Percentiles rank a stretch among this genome's conserved stretches.
phyloP scores from a whole-genome alignment of 2,329 filamentous ascomycete genomes.

The Epichloe typhina region DNA sequence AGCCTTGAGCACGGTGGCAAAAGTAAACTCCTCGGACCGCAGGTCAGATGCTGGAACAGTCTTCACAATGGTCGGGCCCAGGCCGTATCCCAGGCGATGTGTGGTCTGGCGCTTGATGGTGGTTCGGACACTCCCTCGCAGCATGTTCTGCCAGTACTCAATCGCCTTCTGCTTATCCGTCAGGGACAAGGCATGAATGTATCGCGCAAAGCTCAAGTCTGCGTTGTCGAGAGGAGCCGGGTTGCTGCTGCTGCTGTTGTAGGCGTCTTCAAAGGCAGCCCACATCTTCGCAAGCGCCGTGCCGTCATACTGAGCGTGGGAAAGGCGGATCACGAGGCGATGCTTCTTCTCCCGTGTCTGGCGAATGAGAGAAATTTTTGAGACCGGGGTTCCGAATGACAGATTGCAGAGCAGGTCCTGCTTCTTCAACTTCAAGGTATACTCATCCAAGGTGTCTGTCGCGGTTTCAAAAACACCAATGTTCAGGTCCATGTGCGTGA shows the following conservation, averaged over 20 bases:
- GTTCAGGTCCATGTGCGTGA: neutral
- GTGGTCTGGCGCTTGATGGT: neutral
- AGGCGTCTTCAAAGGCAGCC: neutral
- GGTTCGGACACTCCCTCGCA: conserved; percentile 1
- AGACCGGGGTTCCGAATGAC: neutral
- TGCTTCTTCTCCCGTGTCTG: neutral
- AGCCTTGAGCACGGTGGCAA: neutral
- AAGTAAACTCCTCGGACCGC: neutral
- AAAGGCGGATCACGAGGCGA: conserved; percentile 1
- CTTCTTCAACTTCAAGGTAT: conserved; percentile 1
- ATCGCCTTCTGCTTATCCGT: neutral
- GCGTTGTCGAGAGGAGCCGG: neutral
- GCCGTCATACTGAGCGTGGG: conserved; percentile 3
- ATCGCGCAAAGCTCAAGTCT: neutral
- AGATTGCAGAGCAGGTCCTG: neutral
- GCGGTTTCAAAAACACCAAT: neutral
- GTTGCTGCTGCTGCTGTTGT: neutral
- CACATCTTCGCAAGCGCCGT: conserved; percentile 2
- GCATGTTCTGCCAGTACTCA: neutral
- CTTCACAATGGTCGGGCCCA: neutral
- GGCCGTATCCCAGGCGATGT: neutral
- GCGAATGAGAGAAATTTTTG: neutral
- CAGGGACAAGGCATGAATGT: neutral
- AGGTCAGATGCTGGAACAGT: neutral
- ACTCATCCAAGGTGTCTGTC: neutral